Evolutionary conservation across 768 basidiomycete species (phyloP).

Genomic region (Lactifluus rugatus): DNA sequence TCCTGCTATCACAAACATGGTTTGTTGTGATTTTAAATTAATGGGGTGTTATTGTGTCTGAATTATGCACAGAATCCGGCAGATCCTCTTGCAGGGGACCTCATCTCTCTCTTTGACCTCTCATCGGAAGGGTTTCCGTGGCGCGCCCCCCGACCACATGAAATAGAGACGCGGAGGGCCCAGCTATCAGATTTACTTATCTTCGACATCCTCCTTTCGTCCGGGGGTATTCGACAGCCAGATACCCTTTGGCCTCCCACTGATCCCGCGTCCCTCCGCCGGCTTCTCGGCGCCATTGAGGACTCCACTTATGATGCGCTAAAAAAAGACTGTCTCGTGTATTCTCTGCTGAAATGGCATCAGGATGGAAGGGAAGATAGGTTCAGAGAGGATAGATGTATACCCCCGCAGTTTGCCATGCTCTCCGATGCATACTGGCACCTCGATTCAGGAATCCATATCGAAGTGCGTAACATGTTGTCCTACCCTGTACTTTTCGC

Average conservation of each 20-base stretch:
- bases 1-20: neutral
- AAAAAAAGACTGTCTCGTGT: conserved; percentile 73
- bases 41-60: neutral
- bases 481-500: neutral
- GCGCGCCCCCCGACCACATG: conserved; percentile 39
- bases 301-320: conserved; percentile 57
- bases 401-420: conserved; percentile 65
- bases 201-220: conserved; percentile 61
- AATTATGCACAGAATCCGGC: conserved; percentile 5
- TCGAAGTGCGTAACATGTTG: conserved; percentile 42
- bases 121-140: conserved; percentile 48
- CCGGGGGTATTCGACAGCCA: conserved; percentile 51
- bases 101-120: conserved; percentile 39
- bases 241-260: conserved; percentile 61
- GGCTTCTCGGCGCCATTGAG: conserved; percentile 52
- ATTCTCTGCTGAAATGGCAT: conserved; percentile 75
- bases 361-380: conserved; percentile 47
- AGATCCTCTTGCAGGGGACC: conserved; percentile 1
- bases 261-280: conserved; percentile 42
- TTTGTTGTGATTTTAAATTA: neutral
- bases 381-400: conserved; percentile 46
- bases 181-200: conserved; percentile 54
- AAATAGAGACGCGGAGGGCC: conserved; percentile 55
- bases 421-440: conserved; percentile 83
- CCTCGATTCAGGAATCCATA: conserved; percentile 58